Evolutionary conservation across 257 asterid genomes (phyloP), one percentile per base, ranked within the genome.

Genomic region (Prunella vulgaris): DNA sequence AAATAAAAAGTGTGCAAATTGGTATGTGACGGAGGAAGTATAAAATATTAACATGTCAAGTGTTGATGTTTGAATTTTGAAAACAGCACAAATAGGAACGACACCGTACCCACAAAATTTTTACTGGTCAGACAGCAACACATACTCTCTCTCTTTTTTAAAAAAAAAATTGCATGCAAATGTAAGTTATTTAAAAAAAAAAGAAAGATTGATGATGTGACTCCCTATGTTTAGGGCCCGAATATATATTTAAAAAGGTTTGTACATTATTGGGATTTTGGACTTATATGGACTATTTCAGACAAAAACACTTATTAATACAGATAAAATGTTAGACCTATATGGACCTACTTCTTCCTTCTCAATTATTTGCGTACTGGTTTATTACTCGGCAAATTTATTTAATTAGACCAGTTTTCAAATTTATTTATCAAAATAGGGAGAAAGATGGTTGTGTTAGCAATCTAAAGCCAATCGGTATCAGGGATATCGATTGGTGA

Each of bases 201-300:
- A 14, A 51, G 58, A 3, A 59, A 6, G 17, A 40, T 32, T 37
- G 15, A 35, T 68, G 66, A 68, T 52, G 70, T 60, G 75, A 60
- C 74, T 14, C n/a, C 71, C 74, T 75, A 75, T 53, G 33, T 17
- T 51, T 63, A 17, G 68, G 46, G 28, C 0, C 38, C 70, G 63
- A 66, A 20, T 33, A 59, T 32, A 49, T 15, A 8, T 20, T 12
- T 68, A 21, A 14, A 15, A 17, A 46, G 53, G 21, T n/a, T 46
- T n/a, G 21, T n/a, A 46, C n/a, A 46, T 15, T 46, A 46, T 46
- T 46, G 53, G 53, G 15, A 40, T 15, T 40, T n/a, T 40, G 48
- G 48, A 40, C 48, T 10, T 40, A 44, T 44, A 44, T 44, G 6
- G 64, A 68, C 10, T 54, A 54, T 37, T 68, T 8, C 65, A 37